These are phyloP conservation scores for Cryphonectria japonica DNA, from an alignment of 2,329 filamentous ascomycete species.

Conservation along the genomic window DNA sequence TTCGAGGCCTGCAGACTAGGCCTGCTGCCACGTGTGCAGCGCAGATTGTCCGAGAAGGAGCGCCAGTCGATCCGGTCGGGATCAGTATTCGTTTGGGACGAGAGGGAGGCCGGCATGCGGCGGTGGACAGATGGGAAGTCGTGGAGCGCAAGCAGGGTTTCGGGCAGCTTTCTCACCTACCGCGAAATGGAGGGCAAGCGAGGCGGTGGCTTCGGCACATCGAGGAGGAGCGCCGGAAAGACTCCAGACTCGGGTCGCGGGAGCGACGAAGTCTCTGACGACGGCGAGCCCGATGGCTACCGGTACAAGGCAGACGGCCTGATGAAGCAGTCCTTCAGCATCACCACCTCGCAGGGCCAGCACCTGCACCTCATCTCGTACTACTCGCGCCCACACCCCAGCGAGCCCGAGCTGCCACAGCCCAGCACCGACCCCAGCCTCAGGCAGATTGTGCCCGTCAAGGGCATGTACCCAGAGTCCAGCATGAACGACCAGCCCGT, in stretches of 20 bases:
- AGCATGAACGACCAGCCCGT: constrained; percentile 84
- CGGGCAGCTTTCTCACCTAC: constrained; percentile 96
- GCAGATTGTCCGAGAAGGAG: constrained; percentile 94
- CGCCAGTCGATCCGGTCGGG: constrained; percentile 93
- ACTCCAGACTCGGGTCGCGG: constrained; percentile 81
- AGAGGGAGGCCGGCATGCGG: constrained; percentile 96
- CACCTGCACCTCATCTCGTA: constrained; percentile 98
- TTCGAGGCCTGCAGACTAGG: constrained; percentile 95
- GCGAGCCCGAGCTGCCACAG: constrained; percentile 73
- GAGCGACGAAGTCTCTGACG: constrained; percentile 84
- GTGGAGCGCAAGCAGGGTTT: constrained; percentile 97
- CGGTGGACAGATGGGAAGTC: constrained; percentile 99
- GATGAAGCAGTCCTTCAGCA: constrained; percentile 99
- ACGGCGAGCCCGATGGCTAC: constrained; percentile 86
- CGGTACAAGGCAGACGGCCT: constrained; percentile 94
- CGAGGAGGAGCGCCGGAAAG: constrained; percentile 66
- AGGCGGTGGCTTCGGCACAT: constrained; percentile 72
- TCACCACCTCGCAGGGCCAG: constrained; percentile 85
- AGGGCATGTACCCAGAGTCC: constrained; percentile 97
- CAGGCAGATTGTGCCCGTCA: constrained; percentile 81
- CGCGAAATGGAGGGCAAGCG: constrained; percentile 99
- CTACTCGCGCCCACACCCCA: constrained; percentile 80
- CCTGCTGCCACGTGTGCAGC: constrained; percentile 86
- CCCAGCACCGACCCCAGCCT: constrained; percentile 81
- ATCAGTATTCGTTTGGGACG: constrained; percentile 99